Evolutionary conservation across 305 asterid species (phyloP).

Genomic region (Plantago coronopus): DNA sequence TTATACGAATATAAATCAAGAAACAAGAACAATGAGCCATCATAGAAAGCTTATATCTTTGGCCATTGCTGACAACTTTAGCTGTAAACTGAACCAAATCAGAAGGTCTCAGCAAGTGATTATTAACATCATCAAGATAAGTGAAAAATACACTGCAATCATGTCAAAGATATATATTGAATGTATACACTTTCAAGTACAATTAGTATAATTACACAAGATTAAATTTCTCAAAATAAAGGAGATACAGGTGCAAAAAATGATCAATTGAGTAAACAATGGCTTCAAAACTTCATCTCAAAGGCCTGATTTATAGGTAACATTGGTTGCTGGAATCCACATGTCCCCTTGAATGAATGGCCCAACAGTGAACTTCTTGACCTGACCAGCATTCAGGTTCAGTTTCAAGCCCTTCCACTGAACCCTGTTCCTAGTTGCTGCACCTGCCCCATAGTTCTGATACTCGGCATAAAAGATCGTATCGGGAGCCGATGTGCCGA

Average conservation of each 20-base stretch:
- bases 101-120: too few relatives aligned
- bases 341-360: constrained; percentile 29
- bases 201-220: too few relatives aligned
- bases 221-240: too few relatives aligned
- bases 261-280: not conserved
- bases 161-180: too few relatives aligned
- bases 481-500: constrained; percentile 21
- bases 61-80: not conserved
- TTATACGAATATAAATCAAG: too few relatives aligned
- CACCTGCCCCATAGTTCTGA: constrained; percentile 31
- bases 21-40: too few relatives aligned
- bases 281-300: constrained; percentile 3
- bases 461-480: constrained; percentile 33
- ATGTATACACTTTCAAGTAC: too few relatives aligned
- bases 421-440: constrained; percentile 23
- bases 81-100: too few relatives aligned
- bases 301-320: constrained; percentile 23
- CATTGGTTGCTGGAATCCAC: constrained; percentile 29
- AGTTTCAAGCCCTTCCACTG: constrained; percentile 27
- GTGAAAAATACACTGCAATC: too few relatives aligned
- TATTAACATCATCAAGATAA: too few relatives aligned
- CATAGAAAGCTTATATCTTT: too few relatives aligned
- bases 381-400: constrained; percentile 18
- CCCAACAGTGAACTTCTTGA: constrained; percentile 23
- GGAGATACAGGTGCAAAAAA: not conserved